Evolutionary conservation across 352 stramenopile genomes (phyloP), one percentile per base, ranked within the genome.

Genomic region (Phytophthora litchii): DNA sequence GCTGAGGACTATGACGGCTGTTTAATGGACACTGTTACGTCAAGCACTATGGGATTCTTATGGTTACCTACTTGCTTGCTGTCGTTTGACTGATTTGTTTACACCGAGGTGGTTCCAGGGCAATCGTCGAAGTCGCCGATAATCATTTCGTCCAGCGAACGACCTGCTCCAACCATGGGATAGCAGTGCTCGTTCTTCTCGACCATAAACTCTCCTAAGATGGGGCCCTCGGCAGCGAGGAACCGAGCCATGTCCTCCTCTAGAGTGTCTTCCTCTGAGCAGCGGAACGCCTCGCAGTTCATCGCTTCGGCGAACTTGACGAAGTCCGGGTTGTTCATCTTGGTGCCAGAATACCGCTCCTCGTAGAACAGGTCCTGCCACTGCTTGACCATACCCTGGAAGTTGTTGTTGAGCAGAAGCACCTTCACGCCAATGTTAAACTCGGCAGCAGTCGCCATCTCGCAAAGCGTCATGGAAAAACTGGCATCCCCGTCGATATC

Each of bases 361-460:
- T 98, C 88, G 76, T 99, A 97, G 69, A 99, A 99, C 55, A 98
- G 80, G 56, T 97, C 88, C 73, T 99, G 94, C 95, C 95, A 99
- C 72, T 98, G 96, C 81, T 98, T 97, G 49, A 99, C 95, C 95
- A 99, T 99, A 68, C 96, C 97, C 80, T 98, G 95, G 64, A 93
- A 96, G 67, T 98, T 85, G 70, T 99, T 99, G 70, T 99, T 97
- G 23, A 99, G 75, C 60, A 99, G 80, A 46, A 99, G 71, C 52
- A 99, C 89, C 74, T 99, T 99, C 17, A 99, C 88, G 21, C 86
- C 86, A 29, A 99, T 93, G 62, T 93, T 92, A 65, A 96, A 94
- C 68, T 98, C 90, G 12, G 89, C 92, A 21, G 97, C 90, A 3
- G 95, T 99, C 34, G 96, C 96, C 64, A 99, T 93, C 74, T 99